Base-by-base conservation (phyloP, 139 green algal species). In the Micractinium sp. region DNA sequence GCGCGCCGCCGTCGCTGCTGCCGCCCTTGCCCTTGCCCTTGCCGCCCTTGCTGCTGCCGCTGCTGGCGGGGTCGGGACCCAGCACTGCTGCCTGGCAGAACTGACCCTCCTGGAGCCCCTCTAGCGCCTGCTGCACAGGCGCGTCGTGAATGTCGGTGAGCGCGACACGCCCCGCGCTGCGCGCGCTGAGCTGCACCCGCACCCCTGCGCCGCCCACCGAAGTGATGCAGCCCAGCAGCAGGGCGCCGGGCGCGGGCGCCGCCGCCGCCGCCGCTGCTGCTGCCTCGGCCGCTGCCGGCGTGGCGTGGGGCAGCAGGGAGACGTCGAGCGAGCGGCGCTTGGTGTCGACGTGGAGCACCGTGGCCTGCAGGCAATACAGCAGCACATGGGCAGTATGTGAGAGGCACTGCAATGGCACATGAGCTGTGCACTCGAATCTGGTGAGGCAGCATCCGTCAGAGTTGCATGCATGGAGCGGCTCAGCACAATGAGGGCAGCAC, bases 71-170 rank as follows among this genome's bases (percentile, higher is more conserved):
- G 53, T 86, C 66, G 0, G 78, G 77, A 0, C 79, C 85, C 27
- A 94, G 56, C 82, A 97, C 93, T 14, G 87, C 77, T 53, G 78
- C 93, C 3, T 89, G 91, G 74, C 96, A 95, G 79, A 91, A 95
- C 39, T 85, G 79, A 7, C 94, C 95, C 60, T 87, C 76, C 31
- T 56, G n/a, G 23, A 98, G 29, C 25, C 92, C 94, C 25, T 86
- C 85, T 73, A 97, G 86, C 22, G 94, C 95, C 41, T 97, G 94
- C 31, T 83, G 35, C 35, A 97, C 92, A 36, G 88, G 96, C 0
- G 0, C 53, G 73, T 99, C 96, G 69, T 96, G 94, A 0, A 99
- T 85, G 87, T 99, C 97, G 23, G 95, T 97, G 7, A 99, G 94
- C 0, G 87, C 84, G 27, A 98, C 94, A 33, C 92, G 56, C 9